phyloP scores from a whole-genome alignment of 2,329 filamentous ascomycete species.

The Penicillium sp. region DNA sequence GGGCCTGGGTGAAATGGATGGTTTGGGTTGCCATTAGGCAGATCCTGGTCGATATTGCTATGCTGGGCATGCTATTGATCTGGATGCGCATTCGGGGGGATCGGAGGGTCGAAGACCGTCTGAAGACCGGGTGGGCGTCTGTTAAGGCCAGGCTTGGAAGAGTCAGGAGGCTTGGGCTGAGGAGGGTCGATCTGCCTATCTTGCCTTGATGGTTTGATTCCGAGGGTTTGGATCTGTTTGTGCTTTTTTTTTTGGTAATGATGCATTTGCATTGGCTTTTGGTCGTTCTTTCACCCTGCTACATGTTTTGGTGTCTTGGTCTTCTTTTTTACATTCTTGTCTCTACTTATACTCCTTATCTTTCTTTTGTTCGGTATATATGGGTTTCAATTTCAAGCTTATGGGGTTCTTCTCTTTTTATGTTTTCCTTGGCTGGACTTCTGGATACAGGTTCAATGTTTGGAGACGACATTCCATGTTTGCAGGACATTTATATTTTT shows the following conservation, averaged over 20 bases:
- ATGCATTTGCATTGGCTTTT: background rate
- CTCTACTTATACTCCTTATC: conserved; percentile 1
- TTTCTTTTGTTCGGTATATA: conserved; percentile 30
- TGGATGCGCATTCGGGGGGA: conserved; percentile 47
- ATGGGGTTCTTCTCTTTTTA: conserved; percentile 11
- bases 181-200: conserved; percentile 26
- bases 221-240: background rate
- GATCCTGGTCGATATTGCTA: conserved; percentile 67
- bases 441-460: background rate
- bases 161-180: conserved; percentile 24
- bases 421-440: background rate
- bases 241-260: conserved; percentile 4
- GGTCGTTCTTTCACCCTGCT: background rate
- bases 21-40: conserved; percentile 73
- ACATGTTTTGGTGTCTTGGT: conserved; percentile 1
- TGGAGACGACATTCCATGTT: background rate
- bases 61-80: conserved; percentile 45
- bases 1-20: conserved; percentile 71
- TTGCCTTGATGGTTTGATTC: conserved; percentile 21
- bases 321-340: conserved; percentile 14
- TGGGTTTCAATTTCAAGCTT: conserved; percentile 24
- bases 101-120: conserved; percentile 41
- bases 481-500: too few species aligned
- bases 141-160: conserved; percentile 36
- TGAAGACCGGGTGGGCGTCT: conserved; percentile 36